Evolutionary conservation across 352 stramenopile species (phyloP).

Genomic region (Peronospora destructor): DNA sequence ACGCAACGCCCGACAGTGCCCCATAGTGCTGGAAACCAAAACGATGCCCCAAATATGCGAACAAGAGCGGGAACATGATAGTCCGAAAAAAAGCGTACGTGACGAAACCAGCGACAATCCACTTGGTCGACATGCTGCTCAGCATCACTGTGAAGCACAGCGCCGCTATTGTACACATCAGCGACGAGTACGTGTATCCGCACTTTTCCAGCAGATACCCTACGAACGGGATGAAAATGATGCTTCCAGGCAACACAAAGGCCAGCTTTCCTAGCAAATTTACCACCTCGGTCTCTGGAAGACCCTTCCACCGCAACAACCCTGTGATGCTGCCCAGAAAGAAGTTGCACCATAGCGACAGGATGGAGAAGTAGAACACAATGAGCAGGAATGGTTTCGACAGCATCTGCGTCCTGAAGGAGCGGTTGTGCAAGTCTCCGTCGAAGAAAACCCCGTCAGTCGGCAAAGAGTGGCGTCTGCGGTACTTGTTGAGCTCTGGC

Average conservation of each 20-base stretch:
- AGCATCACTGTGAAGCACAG: slow-evolving; percentile 43
- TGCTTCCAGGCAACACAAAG: slow-evolving; percentile 54
- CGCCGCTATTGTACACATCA: slow-evolving; percentile 35
- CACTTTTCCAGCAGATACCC: slow-evolving; percentile 65
- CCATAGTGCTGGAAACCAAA: slow-evolving; percentile 86
- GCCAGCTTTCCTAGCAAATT: slow-evolving; percentile 46
- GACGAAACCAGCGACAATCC: slow-evolving; percentile 54
- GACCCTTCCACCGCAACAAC: slow-evolving; percentile 45
- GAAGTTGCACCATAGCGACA: slow-evolving; percentile 81
- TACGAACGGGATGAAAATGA: slow-evolving; percentile 69
- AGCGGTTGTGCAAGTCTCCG: slow-evolving; percentile 42
- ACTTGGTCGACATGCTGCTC: slow-evolving; percentile 29
- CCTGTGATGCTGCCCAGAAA: slow-evolving; percentile 65
- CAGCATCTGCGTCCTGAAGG: slow-evolving; percentile 54
- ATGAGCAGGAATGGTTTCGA: slow-evolving; percentile 66
- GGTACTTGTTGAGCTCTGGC: slow-evolving; percentile 39
- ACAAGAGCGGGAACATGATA: slow-evolving; percentile 79
- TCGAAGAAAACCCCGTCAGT: slow-evolving; percentile 34
- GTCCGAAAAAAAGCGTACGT: slow-evolving; percentile 77
- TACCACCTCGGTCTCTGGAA: slow-evolving; percentile 35
- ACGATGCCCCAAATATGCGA: slow-evolving; percentile 67
- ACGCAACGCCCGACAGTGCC: slow-evolving; percentile 67
- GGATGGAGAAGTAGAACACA: slow-evolving; percentile 63
- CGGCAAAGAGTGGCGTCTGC: slow-evolving; percentile 16
- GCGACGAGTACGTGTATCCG: slow-evolving; percentile 51